Evolutionary conservation across 345 rosid species (phyloP).

Genomic region (Odontarrhena argentea): DNA sequence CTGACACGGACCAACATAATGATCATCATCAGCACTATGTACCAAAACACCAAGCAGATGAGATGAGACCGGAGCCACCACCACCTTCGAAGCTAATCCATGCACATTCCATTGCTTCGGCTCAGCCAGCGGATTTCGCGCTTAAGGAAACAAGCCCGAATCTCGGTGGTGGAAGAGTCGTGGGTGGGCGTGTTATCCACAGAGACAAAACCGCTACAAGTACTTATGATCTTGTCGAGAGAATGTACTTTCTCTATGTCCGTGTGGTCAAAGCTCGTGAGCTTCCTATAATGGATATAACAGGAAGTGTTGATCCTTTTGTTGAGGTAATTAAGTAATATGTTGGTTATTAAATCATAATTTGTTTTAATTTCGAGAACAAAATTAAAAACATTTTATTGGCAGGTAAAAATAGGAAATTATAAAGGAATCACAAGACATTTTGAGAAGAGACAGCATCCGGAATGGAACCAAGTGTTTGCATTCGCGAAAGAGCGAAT

Average conservation of each 20-base stretch:
- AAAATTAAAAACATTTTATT: neutral
- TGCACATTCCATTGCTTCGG: slow-evolving; percentile 62
- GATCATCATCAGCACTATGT: slow-evolving; percentile 58
- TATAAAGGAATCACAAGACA: slow-evolving; percentile 91
- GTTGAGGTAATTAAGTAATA: slow-evolving; percentile 60
- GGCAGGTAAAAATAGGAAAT: slow-evolving; percentile 77
- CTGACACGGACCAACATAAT: slow-evolving; percentile 29
- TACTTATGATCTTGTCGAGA: slow-evolving; percentile 97
- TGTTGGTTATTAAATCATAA: no score
- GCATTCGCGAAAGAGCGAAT: slow-evolving; percentile 91
- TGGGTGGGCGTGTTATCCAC: slow-evolving; percentile 82
- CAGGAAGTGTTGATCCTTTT: slow-evolving; percentile 93
- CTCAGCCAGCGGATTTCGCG: slow-evolving; percentile 78
- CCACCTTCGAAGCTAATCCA: slow-evolving; percentile 75
- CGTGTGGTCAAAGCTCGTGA: slow-evolving; percentile 97
- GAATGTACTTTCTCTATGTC: slow-evolving; percentile 92
- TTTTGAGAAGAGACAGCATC: slow-evolving; percentile 83
- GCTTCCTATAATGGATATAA: slow-evolving; percentile 82
- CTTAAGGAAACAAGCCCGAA: slow-evolving; percentile 92
- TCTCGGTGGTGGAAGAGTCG: slow-evolving; percentile 90
- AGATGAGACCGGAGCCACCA: slow-evolving; percentile 60
- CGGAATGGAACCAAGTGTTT: slow-evolving; percentile 97
- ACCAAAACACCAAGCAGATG: slow-evolving; percentile 61
- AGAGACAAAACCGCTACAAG: slow-evolving; percentile 72
- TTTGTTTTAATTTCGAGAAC: no score